A percentile compares a stretch with the other conserved stretches of the same genome.
phyloP scores from a whole-genome alignment of 1,139 yeast species.

The Kurtzmaniella natalensis region DNA sequence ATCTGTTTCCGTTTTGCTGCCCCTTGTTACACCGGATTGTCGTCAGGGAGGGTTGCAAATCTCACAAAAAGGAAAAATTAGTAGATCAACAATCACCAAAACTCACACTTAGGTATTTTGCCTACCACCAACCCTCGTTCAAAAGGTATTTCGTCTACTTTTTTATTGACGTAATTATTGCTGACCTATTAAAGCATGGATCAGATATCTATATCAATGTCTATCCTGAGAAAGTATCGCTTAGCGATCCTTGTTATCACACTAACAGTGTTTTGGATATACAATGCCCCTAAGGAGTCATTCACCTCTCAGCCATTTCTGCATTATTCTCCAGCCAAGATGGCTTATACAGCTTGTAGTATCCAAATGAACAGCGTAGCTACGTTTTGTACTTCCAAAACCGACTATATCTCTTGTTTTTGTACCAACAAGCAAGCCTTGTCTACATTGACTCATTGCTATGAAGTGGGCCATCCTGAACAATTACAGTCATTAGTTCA shows the following conservation, averaged over 20 bases:
- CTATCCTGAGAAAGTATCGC: neutral
- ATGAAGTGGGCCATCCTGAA: constrained; percentile 19
- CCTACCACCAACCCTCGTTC: no score
- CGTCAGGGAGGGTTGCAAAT: no score
- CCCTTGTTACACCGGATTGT: no score
- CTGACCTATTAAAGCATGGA: no score
- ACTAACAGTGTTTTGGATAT: constrained; percentile 15
- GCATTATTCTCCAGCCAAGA: constrained; percentile 22
- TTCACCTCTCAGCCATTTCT: constrained; percentile 33
- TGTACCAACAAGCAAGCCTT: constrained; percentile 32
- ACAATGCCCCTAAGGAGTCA: constrained; percentile 27
- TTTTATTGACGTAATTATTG: no score
- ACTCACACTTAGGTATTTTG: no score
- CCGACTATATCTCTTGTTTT: constrained; percentile 15
- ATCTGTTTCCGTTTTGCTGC: no score
- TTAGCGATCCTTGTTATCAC: constrained; percentile 3
- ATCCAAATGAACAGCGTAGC: constrained; percentile 22
- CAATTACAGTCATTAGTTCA: constrained; percentile 22
- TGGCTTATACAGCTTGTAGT: constrained; percentile 30
- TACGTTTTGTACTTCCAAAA: constrained; percentile 18
- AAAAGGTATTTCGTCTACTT: no score
- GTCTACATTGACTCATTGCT: constrained; percentile 41
- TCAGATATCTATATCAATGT: no score
- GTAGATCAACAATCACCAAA: no score
- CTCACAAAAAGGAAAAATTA: no score